These are phyloP conservation scores for Nicotiana knightiana DNA, from an alignment of 257 asterid genomes.

Conservation along the genomic window DNA sequence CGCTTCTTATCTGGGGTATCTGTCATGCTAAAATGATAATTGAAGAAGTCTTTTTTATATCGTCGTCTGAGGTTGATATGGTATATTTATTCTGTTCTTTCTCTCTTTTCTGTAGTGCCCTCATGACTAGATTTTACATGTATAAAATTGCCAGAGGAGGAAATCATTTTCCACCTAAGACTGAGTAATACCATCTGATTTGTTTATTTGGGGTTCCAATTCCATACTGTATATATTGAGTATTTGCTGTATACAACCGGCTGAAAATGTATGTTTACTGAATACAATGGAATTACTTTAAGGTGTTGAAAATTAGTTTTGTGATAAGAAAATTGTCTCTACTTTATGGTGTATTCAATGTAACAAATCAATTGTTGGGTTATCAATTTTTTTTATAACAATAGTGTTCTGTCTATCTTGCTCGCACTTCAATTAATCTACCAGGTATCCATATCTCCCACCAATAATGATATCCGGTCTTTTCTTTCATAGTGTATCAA, in stretches of 20 bases:
- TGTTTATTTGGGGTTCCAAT: not conserved
- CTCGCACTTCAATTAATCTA: too few species aligned
- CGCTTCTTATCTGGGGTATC: not conserved
- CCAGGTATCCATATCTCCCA: too few species aligned
- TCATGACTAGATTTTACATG: constrained; percentile 69
- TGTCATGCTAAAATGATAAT: not conserved
- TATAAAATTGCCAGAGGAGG: constrained; percentile 81
- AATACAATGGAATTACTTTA: not conserved
- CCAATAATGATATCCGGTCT: too few species aligned
- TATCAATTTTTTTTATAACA: too few species aligned
- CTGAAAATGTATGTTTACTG: not conserved
- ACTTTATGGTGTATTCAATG: not conserved
- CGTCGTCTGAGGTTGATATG: not conserved
- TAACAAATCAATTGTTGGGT: too few species aligned
- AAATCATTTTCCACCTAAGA: constrained; percentile 64
- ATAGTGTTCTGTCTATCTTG: too few species aligned
- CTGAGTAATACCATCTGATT: constrained; percentile 30
- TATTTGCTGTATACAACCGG: not conserved
- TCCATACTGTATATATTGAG: not conserved
- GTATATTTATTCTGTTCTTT: not conserved
- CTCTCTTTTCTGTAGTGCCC: constrained; percentile 39
- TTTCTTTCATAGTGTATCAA: too few species aligned
- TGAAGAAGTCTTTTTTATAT: not conserved
- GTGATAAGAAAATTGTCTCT: not conserved
- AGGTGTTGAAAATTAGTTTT: not conserved